A percentile compares a stretch with the other conserved stretches of the same genome.
phyloP scores from a whole-genome alignment of 2,329 filamentous ascomycete genomes.

The Cadophora sp. region DNA sequence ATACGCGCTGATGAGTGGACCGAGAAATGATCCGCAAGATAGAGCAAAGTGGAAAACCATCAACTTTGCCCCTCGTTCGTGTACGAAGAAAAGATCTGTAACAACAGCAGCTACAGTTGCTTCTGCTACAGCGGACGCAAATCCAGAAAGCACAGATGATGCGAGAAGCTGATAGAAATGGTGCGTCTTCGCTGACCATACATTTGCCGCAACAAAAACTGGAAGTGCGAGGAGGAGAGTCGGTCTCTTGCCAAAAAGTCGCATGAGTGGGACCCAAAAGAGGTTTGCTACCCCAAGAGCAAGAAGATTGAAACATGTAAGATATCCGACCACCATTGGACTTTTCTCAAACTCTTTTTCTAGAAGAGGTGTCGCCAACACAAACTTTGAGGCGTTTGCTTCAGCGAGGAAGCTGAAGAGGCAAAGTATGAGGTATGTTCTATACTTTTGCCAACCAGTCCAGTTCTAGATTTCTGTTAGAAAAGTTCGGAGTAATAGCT shows the following conservation, averaged over 20 bases:
- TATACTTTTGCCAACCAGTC: constrained; percentile 26
- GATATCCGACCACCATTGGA: constrained; percentile 33
- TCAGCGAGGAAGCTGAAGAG: constrained; percentile 50
- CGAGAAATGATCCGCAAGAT: constrained; percentile 47
- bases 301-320: constrained; percentile 43
- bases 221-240: constrained; percentile 46
- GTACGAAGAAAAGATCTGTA: constrained; percentile 46
- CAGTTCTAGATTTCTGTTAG: constrained; percentile 19
- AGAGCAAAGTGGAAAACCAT: constrained; percentile 50
- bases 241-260: constrained; percentile 48
- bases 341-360: constrained; percentile 43
- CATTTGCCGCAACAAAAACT: constrained; percentile 45
- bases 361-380: constrained; percentile 46
- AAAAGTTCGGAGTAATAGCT: neutral
- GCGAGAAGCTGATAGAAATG: constrained; percentile 41
- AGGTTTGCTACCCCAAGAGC: constrained; percentile 47
- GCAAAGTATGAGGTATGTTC: constrained; percentile 48
- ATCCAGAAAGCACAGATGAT: constrained; percentile 42
- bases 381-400: constrained; percentile 49
- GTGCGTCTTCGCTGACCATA: constrained; percentile 45
- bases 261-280: constrained; percentile 48
- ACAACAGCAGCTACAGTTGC: constrained; percentile 48
- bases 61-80: constrained; percentile 47
- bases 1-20: constrained; percentile 46
- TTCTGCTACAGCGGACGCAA: constrained; percentile 45